Evolutionary conservation across 116 monocot species (phyloP).

Genomic region (Phalaenopsis hybrid): DNA sequence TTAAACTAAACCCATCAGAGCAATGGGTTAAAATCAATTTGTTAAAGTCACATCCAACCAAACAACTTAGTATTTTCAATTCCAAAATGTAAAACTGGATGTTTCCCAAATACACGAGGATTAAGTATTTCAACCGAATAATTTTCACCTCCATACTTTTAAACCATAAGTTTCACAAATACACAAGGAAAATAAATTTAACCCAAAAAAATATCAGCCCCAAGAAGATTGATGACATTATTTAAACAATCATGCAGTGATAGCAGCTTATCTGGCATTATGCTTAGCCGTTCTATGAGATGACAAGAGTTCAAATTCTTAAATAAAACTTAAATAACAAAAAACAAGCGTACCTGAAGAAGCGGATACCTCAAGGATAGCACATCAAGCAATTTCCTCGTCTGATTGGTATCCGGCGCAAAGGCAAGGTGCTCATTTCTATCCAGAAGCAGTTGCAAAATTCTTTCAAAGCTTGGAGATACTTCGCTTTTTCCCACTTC

Average conservation of each 20-base stretch:
- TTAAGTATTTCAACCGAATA: too few species aligned
- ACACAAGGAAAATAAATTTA: too few species aligned
- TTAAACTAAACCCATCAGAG: neutral
- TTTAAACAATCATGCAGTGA: neutral
- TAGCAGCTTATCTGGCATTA: neutral
- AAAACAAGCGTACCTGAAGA: slow-evolving; percentile 42
- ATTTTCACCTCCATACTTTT: too few species aligned
- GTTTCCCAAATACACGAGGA: too few species aligned
- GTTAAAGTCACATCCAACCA: too few species aligned
- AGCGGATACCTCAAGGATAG: slow-evolving; percentile 60
- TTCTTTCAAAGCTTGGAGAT: slow-evolving; percentile 59
- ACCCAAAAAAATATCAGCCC: too few species aligned
- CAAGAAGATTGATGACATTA: neutral
- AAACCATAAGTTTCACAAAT: too few species aligned
- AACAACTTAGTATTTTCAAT: neutral
- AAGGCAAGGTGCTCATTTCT: slow-evolving; percentile 60
- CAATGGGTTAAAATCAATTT: too few species aligned
- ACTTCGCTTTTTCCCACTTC: slow-evolving; percentile 72
- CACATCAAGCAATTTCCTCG: slow-evolving; percentile 51
- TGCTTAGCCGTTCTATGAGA: neutral
- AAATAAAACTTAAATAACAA: neutral
- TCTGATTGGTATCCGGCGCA: slow-evolving; percentile 48
- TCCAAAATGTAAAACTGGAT: too few species aligned
- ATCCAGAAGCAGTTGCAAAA: slow-evolving; percentile 35
- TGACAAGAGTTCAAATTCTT: neutral